Evolutionary conservation across 1,284 basidiomycete species (phyloP).

Genomic region (Inonotus obliquus): DNA sequence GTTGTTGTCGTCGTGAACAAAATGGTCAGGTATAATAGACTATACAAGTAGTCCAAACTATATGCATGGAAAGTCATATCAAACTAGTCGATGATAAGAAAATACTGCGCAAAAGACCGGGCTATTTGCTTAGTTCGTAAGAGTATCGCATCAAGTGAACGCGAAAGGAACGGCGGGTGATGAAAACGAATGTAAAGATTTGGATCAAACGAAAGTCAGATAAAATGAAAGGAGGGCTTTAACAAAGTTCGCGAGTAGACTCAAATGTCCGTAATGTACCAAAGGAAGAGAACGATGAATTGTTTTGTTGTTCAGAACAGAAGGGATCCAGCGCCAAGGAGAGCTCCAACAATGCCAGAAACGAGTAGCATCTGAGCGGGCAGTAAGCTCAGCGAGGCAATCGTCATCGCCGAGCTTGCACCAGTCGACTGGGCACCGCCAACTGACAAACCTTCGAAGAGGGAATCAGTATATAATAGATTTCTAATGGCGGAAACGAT

Average conservation of each 20-base stretch:
- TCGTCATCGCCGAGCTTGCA: neutral
- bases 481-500: neutral
- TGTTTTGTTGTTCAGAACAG: neutral
- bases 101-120: too few species aligned
- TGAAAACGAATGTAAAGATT: too few species aligned
- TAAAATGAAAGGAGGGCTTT: too few species aligned
- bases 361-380: slow-evolving; percentile 1
- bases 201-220: too few species aligned
- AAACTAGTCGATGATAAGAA: neutral
- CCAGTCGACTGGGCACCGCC: slow-evolving; percentile 31
- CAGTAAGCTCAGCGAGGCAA: neutral
- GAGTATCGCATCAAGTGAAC: too few species aligned
- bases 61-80: neutral
- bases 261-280: neutral
- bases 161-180: too few species aligned
- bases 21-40: too few species aligned
- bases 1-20: too few species aligned
- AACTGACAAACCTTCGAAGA: slow-evolving; percentile 22
- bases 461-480: neutral
- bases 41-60: neutral
- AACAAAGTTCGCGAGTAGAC: neutral
- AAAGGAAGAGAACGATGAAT: neutral
- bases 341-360: slow-evolving; percentile 6
- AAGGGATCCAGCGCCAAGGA: slow-evolving; percentile 4
- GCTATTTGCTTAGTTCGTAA: too few species aligned